Evolutionary conservation across 768 basidiomycete species (phyloP).

Genomic region (Trametes coccinea): DNA sequence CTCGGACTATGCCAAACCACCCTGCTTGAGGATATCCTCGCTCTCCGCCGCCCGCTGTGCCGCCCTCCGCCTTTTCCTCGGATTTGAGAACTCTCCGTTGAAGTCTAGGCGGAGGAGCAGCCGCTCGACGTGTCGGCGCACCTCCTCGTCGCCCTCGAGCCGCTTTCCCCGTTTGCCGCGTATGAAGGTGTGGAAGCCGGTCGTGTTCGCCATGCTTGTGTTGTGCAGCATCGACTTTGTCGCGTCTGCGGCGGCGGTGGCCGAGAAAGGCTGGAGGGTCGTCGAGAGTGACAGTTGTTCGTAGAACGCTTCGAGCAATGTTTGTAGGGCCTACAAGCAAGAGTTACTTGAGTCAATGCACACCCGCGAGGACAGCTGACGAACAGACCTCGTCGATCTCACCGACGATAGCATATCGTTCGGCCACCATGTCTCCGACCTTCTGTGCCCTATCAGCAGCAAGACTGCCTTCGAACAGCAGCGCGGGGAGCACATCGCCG

Average conservation of each 20-base stretch:
- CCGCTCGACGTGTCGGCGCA: conserved; percentile 79
- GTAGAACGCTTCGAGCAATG: conserved; percentile 73
- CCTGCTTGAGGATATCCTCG: conserved; percentile 32
- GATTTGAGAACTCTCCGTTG: conserved; percentile 71
- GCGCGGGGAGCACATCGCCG: conserved; percentile 82
- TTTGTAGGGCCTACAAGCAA: conserved; percentile 57
- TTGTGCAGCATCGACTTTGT: conserved; percentile 69
- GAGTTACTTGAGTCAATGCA: conserved; percentile 1
- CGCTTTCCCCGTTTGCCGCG: conserved; percentile 51
- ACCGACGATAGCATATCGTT: conserved; percentile 64
- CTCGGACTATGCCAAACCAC: conserved; percentile 25
- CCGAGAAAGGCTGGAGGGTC: conserved; percentile 68
- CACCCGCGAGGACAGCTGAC: not conserved
- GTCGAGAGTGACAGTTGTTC: conserved; percentile 76
- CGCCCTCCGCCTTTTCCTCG: conserved; percentile 34
- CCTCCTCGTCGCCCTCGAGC: conserved; percentile 62
- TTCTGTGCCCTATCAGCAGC: conserved; percentile 48
- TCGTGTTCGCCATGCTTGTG: conserved; percentile 49
- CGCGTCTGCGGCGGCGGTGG: conserved; percentile 50
- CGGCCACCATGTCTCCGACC: conserved; percentile 72
- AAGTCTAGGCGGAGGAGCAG: conserved; percentile 82
- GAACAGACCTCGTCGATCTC: conserved; percentile 74
- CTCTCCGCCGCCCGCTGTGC: conserved; percentile 44
- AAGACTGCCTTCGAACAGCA: conserved; percentile 80
- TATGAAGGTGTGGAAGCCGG: conserved; percentile 48